Conservation (phyloP, 2,329 filamentous ascomycete species). For the Fonsecaea nubica region DNA sequence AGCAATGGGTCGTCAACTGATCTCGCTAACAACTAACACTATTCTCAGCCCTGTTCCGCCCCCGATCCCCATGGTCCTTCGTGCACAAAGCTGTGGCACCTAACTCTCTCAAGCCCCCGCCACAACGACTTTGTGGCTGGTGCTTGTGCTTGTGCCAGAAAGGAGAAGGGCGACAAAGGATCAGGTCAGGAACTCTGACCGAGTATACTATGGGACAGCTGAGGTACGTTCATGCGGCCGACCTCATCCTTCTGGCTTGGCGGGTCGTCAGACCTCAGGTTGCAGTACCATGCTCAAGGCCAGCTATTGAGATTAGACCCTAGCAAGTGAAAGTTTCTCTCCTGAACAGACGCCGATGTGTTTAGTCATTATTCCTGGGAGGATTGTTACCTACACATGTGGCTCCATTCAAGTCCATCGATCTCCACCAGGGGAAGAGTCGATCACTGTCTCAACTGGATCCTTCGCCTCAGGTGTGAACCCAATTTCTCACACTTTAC, state of each 20-base stretch:
- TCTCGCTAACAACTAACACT: neutral
- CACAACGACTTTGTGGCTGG: slow-evolving; percentile 1
- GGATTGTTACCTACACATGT: slow-evolving; percentile 1
- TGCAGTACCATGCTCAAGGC: slow-evolving; percentile 1
- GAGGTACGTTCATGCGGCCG: neutral
- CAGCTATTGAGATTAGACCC: neutral
- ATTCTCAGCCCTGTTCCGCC: slow-evolving; percentile 10
- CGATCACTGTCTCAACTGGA: slow-evolving; percentile 5
- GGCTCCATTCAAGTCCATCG: slow-evolving; percentile 12
- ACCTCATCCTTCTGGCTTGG: slow-evolving; percentile 5
- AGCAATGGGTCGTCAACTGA: neutral
- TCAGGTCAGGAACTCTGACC: neutral
- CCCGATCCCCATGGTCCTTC: neutral
- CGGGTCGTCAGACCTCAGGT: neutral
- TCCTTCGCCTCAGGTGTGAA: slow-evolving; percentile 19
- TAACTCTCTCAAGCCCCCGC: slow-evolving; percentile 5
- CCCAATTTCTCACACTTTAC: neutral
- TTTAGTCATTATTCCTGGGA: slow-evolving; percentile 15
- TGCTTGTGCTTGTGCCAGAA: neutral
- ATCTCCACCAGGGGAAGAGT: slow-evolving; percentile 10
- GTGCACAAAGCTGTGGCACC: neutral
- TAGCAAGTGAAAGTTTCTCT: slow-evolving; percentile 4
- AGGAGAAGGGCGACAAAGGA: neutral
- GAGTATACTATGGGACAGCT: neutral
- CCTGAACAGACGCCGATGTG: slow-evolving; percentile 8